phyloP scores from a whole-genome alignment of 148 eudicot genomes.

The Chenopodium suecicum region DNA sequence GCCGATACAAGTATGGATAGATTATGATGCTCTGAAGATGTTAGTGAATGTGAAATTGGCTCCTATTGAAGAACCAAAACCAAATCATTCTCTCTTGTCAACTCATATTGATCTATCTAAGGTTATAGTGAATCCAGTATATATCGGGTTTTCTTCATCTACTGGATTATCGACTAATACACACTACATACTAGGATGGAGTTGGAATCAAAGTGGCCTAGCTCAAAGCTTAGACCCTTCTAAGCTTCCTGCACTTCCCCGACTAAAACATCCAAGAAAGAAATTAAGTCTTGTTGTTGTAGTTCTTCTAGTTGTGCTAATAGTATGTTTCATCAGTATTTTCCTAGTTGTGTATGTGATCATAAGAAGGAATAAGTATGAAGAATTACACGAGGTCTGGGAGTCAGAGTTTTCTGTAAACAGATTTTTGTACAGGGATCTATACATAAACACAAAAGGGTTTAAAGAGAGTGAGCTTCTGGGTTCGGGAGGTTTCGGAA shows the following conservation, averaged over 20 bases:
- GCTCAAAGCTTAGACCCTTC: slow-evolving; percentile 36
- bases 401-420: slow-evolving; percentile 33
- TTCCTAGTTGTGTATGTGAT: slow-evolving; percentile 5
- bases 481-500: slow-evolving; percentile 54
- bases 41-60: slow-evolving; percentile 33
- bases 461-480: slow-evolving; percentile 39
- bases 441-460: slow-evolving; percentile 44
- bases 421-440: slow-evolving; percentile 38
- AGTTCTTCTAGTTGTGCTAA: slow-evolving; percentile 14
- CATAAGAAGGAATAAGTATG: slow-evolving; percentile 15
- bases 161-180: slow-evolving; percentile 32
- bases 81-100: slow-evolving; percentile 28
- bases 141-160: slow-evolving; percentile 43
- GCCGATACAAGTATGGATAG: slow-evolving; percentile 41
- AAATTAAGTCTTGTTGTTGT: slow-evolving; percentile 7
- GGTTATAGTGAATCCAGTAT: slow-evolving; percentile 26
- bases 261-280: slow-evolving; percentile 9
- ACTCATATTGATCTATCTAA: slow-evolving; percentile 32
- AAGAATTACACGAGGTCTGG: slow-evolving; percentile 24
- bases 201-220: slow-evolving; percentile 37
- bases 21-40: slow-evolving; percentile 33
- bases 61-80: slow-evolving; percentile 36
- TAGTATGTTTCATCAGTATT: slow-evolving; percentile 12
- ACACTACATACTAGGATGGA: slow-evolving; percentile 48
- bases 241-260: slow-evolving; percentile 29